Evolutionary conservation across 306 rosid genomes (phyloP).

Genomic region (Pterocarpus santalinus): DNA sequence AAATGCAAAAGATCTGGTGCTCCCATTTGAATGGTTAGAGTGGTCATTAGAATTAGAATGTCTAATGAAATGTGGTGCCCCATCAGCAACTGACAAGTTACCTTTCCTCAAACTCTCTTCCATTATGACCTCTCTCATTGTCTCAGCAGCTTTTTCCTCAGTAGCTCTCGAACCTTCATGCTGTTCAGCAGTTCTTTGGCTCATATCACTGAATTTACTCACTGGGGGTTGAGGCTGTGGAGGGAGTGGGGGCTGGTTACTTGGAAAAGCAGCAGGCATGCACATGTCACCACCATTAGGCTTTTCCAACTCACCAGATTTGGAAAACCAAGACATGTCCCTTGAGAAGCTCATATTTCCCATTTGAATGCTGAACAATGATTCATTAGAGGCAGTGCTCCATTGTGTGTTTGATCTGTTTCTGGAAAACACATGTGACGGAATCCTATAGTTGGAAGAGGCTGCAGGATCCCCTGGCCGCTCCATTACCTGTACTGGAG

Average conservation of each 20-base stretch:
- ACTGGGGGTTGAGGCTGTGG: not conserved
- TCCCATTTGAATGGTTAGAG: slow-evolving; percentile 60
- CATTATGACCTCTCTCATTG: slow-evolving; percentile 77
- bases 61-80: not conserved
- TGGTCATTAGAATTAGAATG: slow-evolving; percentile 17
- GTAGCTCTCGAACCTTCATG: slow-evolving; percentile 40
- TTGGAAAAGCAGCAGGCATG: not conserved
- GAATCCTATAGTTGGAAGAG: slow-evolving; percentile 54
- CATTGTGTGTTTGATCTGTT: slow-evolving; percentile 65
- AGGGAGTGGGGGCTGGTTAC: not conserved
- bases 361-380: slow-evolving; percentile 84
- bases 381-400: slow-evolving; percentile 82
- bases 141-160: slow-evolving; percentile 74
- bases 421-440: slow-evolving; percentile 67
- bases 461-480: slow-evolving; percentile 51
- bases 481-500: slow-evolving; percentile 77
- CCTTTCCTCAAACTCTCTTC: slow-evolving; percentile 52
- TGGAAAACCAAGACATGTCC: slow-evolving; percentile 50
- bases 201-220: slow-evolving; percentile 38
- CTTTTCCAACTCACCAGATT: slow-evolving; percentile 44
- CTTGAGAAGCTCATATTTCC: slow-evolving; percentile 81
- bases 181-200: slow-evolving; percentile 29
- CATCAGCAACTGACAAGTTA: not conserved
- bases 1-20: slow-evolving; percentile 78
- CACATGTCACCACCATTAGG: not conserved